Percentiles rank a stretch among this genome's conserved stretches.
phyloP scores from a whole-genome alignment of 192 early-diverging fungal species.

The Backusella liffmaniae region DNA sequence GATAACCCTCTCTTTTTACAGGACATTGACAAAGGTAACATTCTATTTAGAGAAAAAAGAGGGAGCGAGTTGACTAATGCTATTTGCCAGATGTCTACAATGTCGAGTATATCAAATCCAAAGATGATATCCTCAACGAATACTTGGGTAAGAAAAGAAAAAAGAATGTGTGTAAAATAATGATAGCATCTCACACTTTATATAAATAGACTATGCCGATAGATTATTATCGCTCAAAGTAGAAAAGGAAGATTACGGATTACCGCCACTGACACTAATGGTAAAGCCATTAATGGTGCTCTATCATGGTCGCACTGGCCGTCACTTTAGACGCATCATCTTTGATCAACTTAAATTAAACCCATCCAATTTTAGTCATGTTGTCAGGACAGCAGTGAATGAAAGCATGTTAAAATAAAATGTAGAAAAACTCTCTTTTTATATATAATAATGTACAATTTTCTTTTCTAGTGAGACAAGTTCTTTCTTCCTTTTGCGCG shows the following conservation, averaged over 20 bases:
- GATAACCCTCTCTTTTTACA: slow-evolving; percentile 68
- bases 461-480: slow-evolving; percentile 69
- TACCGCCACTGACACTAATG: slow-evolving; percentile 38
- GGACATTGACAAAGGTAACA: slow-evolving; percentile 50
- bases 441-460: neutral
- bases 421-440: neutral
- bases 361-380: neutral
- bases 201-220: slow-evolving; percentile 8
- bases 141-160: slow-evolving; percentile 28
- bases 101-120: slow-evolving; percentile 25
- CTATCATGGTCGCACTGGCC: slow-evolving; percentile 36
- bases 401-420: slow-evolving; percentile 7
- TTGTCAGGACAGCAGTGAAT: neutral
- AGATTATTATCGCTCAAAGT: neutral
- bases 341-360: slow-evolving; percentile 7
- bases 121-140: slow-evolving; percentile 34
- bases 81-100: neutral
- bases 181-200: too few species aligned
- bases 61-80: too few species aligned
- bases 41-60: too few species aligned
- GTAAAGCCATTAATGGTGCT: slow-evolving; percentile 43
- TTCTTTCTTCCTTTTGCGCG: slow-evolving; percentile 86
- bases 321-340: slow-evolving; percentile 36
- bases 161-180: too few species aligned
- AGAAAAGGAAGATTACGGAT: slow-evolving; percentile 21